Percentiles rank a stretch among this genome's conserved stretches.
These are phyloP conservation scores for Adansonia digitata DNA, from an alignment of 345 rosid species.

Conservation along the genomic window DNA sequence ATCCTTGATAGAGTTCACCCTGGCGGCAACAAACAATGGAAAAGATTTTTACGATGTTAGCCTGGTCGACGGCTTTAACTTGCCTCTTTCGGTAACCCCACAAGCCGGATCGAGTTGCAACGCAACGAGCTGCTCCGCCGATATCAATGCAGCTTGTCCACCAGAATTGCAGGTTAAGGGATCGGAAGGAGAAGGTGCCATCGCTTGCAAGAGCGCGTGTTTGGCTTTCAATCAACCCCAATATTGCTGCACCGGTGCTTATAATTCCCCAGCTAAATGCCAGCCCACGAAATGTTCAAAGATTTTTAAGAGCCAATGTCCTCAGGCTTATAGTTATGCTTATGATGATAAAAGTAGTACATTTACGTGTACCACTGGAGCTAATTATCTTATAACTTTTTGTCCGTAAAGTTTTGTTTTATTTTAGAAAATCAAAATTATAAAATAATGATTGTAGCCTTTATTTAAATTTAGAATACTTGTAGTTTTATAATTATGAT, in stretches of 20 bases:
- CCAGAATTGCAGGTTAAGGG: conserved; percentile 25
- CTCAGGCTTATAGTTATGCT: conserved; percentile 58
- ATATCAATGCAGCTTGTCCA: conserved; percentile 47
- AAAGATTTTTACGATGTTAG: conserved; percentile 39
- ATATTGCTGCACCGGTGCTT: conserved; percentile 43
- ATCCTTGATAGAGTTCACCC: conserved; percentile 38
- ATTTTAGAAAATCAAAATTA: too few species aligned
- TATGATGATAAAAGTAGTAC: conserved; percentile 36
- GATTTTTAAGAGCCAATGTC: conserved; percentile 46
- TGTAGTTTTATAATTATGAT: too few species aligned
- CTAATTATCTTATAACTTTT: conserved; percentile 27
- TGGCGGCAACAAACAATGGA: conserved; percentile 18
- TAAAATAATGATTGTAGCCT: too few species aligned
- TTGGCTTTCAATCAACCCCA: conserved; percentile 17
- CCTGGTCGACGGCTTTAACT: conserved; percentile 23
- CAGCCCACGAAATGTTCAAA: conserved; percentile 34
- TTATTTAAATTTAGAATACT: too few species aligned
- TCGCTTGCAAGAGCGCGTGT: conserved; percentile 41
- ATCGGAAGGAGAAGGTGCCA: not conserved
- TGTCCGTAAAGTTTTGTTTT: not conserved
- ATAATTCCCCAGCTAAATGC: conserved; percentile 28
- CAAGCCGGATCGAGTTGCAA: conserved; percentile 32
- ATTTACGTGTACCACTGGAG: conserved; percentile 27
- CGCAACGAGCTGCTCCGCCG: conserved; percentile 15
- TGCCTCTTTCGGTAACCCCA: conserved; percentile 60